Evolutionary conservation across 2,329 filamentous ascomycete species (phyloP).

Genomic region (Calonectria pteridis): DNA sequence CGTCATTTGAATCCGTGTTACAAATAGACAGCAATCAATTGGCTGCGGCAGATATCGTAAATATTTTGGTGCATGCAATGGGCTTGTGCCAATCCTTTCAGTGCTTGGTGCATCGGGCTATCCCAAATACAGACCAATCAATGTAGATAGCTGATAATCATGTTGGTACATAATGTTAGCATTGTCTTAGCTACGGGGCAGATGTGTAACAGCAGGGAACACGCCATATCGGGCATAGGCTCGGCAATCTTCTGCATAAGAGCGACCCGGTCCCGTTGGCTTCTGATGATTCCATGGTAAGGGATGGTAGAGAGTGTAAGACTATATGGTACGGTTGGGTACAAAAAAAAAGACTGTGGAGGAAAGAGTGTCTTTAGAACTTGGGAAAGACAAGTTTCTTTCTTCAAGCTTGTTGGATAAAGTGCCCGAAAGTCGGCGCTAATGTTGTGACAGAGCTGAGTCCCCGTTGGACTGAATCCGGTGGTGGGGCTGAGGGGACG

Average conservation of each 20-base stretch:
- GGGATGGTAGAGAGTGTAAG: background rate
- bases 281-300: background rate
- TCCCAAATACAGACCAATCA: no score
- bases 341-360: background rate
- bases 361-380: background rate
- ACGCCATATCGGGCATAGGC: background rate
- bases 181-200: no score
- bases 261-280: background rate
- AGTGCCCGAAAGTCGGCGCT: background rate
- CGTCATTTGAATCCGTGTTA: background rate
- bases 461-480: background rate
- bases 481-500: background rate
- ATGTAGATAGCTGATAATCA: no score
- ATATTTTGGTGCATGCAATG: background rate
- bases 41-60: background rate
- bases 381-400: background rate
- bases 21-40: background rate
- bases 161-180: no score
- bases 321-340: background rate
- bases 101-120: no score
- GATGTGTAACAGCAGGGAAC: no score
- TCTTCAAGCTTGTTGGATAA: background rate
- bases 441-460: background rate
- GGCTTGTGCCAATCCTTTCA: no score
- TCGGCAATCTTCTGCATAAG: background rate